Percentiles rank a stretch among this genome's conserved stretches.
Conservation (phyloP, 805 yeast species). For the Cyberlindnera nakhonratchasimensis region DNA sequence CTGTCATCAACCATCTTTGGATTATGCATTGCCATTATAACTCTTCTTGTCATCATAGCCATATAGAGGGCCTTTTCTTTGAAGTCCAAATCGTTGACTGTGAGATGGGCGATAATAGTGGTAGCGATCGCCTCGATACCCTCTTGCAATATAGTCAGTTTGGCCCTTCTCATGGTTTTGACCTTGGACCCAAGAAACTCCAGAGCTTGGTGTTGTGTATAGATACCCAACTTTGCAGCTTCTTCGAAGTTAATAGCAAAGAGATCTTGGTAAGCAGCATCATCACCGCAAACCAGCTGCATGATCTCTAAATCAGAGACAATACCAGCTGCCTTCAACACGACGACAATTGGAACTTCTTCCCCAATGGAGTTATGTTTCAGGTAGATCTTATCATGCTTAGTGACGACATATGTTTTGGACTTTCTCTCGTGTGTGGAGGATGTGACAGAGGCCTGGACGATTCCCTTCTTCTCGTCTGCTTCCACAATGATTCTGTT, state of each 20-base stretch:
- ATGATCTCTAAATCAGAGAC: constrained; percentile 89
- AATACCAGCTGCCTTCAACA: constrained; percentile 91
- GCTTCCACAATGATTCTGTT: constrained; percentile 98
- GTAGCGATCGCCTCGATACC: constrained; percentile 97
- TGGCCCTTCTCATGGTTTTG: constrained; percentile 89
- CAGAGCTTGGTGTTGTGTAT: constrained; percentile 91
- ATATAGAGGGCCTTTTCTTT: constrained; percentile 91
- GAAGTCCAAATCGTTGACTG: constrained; percentile 81
- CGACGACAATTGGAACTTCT: constrained; percentile 91
- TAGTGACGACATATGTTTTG: constrained; percentile 92
- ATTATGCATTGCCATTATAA: constrained; percentile 90
- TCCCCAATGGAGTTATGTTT: constrained; percentile 95
- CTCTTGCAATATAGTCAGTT: constrained; percentile 78
- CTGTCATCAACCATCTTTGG: constrained; percentile 97
- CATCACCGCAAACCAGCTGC: constrained; percentile 90
- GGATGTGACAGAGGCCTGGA: constrained; percentile 96
- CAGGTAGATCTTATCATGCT: constrained; percentile 81
- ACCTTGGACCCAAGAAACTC: constrained; percentile 89
- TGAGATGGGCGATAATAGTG: constrained; percentile 91
- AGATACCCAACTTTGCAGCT: constrained; percentile 77
- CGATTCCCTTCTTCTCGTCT: constrained; percentile 89
- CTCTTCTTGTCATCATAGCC: constrained; percentile 96
- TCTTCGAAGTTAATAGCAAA: constrained; percentile 94
- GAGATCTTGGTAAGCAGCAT: constrained; percentile 83
- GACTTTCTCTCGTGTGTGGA: constrained; percentile 98